Conservation (phyloP, 768 basidiomycete genomes). For the Lactarius tabidus region DNA sequence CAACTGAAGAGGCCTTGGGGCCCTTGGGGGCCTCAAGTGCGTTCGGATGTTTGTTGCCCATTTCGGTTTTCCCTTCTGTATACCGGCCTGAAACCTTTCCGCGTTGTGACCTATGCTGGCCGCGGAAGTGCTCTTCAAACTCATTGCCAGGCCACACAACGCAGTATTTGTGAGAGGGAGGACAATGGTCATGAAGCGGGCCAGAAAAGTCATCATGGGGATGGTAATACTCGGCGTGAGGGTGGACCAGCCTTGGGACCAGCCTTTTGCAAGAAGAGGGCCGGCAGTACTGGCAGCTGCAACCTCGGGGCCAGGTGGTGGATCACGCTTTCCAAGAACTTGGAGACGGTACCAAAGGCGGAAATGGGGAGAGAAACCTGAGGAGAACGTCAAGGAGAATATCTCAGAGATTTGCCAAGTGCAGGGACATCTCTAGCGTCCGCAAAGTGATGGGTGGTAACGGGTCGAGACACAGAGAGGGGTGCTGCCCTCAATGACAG, state of each 20-base stretch:
- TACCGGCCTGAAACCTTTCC: neutral
- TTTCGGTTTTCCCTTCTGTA: neutral
- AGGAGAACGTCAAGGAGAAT: too few species aligned
- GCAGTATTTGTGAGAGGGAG: neutral
- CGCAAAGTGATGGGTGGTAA: constrained; percentile 9
- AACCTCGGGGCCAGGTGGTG: neutral
- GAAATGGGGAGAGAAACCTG: neutral
- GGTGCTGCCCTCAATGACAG: neutral
- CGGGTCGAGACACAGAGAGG: neutral
- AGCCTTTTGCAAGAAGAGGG: too few species aligned
- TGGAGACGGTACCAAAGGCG: neutral
- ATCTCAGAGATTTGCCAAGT: neutral
- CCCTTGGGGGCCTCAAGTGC: neutral
- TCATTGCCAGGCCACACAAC: neutral
- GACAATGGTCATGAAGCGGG: neutral
- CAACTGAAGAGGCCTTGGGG: neutral
- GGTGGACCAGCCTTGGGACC: neutral
- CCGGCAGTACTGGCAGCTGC: neutral
- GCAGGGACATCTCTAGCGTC: neutral
- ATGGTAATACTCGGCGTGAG: too few species aligned
- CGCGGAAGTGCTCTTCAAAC: neutral
- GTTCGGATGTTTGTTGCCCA: neutral
- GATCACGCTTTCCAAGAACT: neutral
- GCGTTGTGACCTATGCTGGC: neutral
- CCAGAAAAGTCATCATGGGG: neutral